Percentiles rank a stretch among this genome's conserved stretches.
Evolutionary conservation across 179 eudicot species (phyloP).

Genomic region (Pouteria campechiana): DNA sequence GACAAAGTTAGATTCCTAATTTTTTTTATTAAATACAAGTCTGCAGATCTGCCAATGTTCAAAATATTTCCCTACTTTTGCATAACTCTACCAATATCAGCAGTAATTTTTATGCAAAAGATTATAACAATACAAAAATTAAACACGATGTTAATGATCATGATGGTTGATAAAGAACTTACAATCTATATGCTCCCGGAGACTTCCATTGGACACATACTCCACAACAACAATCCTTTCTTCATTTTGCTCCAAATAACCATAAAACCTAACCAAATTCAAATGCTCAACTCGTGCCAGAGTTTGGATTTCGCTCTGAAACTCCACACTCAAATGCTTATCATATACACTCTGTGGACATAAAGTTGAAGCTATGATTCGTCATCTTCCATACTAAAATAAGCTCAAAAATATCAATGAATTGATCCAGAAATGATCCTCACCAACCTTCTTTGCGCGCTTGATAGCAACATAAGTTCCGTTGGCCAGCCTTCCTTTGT

Average conservation of each 20-base stretch:
- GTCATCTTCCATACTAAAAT: too few relatives aligned
- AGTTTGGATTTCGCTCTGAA: slow-evolving; percentile 50
- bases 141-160: too few relatives aligned
- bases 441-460: slow-evolving; percentile 56
- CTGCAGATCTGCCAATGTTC: too few relatives aligned
- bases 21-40: too few relatives aligned
- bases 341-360: slow-evolving; percentile 40
- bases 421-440: not conserved
- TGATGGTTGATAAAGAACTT: slow-evolving; percentile 14
- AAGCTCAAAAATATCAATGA: too few relatives aligned
- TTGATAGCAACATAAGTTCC: slow-evolving; percentile 62
- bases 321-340: slow-evolving; percentile 46
- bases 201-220: slow-evolving; percentile 84
- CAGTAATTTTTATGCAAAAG: too few relatives aligned
- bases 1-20: too few relatives aligned
- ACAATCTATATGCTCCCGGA: slow-evolving; percentile 88
- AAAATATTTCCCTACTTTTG: too few relatives aligned
- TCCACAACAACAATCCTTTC: slow-evolving; percentile 77
- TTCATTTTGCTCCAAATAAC: slow-evolving; percentile 58
- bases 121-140: too few relatives aligned
- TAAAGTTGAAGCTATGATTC: too few relatives aligned
- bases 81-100: too few relatives aligned
- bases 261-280: slow-evolving; percentile 64
- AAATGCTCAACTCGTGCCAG: slow-evolving; percentile 63
- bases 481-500: slow-evolving; percentile 48